Conservation (phyloP, 441 rosid species). For the Euphorbia celastroides region DNA sequence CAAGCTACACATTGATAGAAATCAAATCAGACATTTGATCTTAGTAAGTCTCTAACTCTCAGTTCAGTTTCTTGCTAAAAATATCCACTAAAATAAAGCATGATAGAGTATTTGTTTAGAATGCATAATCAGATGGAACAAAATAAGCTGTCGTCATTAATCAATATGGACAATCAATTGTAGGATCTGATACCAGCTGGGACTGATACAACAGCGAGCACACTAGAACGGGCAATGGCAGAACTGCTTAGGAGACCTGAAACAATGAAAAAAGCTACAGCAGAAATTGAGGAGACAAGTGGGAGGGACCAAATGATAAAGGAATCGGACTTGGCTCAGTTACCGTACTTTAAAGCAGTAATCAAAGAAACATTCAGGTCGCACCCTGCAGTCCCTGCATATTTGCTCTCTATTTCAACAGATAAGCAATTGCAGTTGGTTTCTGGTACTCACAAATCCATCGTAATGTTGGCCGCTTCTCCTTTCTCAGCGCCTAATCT, state of each 20-base stretch:
- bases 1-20: not conserved
- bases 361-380: constrained; percentile 3
- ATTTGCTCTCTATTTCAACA: not conserved
- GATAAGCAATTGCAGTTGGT: not conserved
- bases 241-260: not conserved
- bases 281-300: not conserved
- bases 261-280: not conserved
- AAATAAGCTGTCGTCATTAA: too few relatives aligned
- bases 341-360: not conserved
- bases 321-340: not conserved
- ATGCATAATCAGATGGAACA: too few relatives aligned
- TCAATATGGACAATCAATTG: too few relatives aligned
- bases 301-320: constrained; percentile 35
- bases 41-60: constrained; percentile 9
- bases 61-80: not conserved
- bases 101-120: too few relatives aligned
- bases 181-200: constrained; percentile 31
- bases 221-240: not conserved
- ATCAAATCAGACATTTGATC: constrained; percentile 16
- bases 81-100: too few relatives aligned
- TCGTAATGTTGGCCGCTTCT: constrained; percentile 11
- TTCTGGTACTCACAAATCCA: not conserved
- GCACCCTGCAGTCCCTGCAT: not conserved
- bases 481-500: constrained; percentile 7
- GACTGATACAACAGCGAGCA: not conserved